phyloP scores from a whole-genome alignment of 176 grass and related monocot genomes.

The Pharus latifolius region DNA sequence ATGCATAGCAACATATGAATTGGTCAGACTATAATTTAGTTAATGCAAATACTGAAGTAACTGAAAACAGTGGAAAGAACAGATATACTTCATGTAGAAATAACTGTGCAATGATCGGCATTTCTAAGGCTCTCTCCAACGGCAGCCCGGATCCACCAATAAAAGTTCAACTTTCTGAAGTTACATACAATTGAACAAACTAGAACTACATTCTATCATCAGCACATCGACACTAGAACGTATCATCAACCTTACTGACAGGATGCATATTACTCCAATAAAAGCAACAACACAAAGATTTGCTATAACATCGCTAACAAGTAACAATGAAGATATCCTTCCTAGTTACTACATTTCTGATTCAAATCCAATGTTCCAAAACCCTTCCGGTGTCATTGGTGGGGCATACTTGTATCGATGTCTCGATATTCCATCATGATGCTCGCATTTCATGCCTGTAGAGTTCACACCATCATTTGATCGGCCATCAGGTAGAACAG shows the following conservation, averaged over 20 bases:
- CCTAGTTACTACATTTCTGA: conserved; percentile 60
- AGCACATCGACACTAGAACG: background rate
- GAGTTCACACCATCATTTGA: conserved; percentile 9
- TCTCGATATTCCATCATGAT: conserved; percentile 90
- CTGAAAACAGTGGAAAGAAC: background rate
- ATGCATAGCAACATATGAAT: too few relatives aligned
- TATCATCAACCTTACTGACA: background rate
- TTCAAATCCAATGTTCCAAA: conserved; percentile 98
- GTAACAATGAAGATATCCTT: background rate
- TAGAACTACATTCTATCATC: background rate
- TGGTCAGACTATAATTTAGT: too few relatives aligned
- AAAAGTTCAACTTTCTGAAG: background rate
- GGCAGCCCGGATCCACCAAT: too few relatives aligned
- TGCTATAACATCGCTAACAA: background rate
- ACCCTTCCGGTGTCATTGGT: conserved; percentile 85
- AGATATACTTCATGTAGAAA: background rate
- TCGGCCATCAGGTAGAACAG: conserved; percentile 59
- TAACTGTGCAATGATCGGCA: background rate
- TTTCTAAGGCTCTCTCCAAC: too few relatives aligned
- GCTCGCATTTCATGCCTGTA: conserved; percentile 57
- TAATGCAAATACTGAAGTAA: background rate
- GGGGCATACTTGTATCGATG: conserved; percentile 80
- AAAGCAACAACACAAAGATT: background rate
- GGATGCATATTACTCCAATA: background rate
- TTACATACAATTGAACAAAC: background rate